Conservation (phyloP, 2,329 filamentous ascomycete species). For the Epichloe hybrida region DNA sequence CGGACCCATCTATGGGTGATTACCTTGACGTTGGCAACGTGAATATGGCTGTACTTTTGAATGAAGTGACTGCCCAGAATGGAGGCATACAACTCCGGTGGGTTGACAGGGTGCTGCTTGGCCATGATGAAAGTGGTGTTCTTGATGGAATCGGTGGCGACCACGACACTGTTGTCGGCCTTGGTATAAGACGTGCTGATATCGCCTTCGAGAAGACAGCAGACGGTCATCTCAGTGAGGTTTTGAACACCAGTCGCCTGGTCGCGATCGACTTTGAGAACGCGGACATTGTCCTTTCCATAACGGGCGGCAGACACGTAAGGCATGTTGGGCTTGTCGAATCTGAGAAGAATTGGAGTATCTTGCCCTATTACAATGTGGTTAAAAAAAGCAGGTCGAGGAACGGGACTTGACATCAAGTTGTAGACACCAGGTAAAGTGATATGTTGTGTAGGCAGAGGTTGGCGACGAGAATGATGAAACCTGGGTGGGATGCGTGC, state of each 20-base stretch:
- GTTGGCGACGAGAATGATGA: no score
- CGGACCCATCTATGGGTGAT: constrained; percentile 84
- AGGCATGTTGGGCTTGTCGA: constrained; percentile 29
- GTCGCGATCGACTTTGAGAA: constrained; percentile 87
- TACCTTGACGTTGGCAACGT: constrained; percentile 67
- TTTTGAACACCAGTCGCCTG: constrained; percentile 64
- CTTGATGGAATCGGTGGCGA: constrained; percentile 96
- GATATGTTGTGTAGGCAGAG: no score
- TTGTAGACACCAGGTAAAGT: no score
- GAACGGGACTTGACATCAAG: no score
- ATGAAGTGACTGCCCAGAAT: constrained; percentile 82
- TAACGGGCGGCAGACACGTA: constrained; percentile 54
- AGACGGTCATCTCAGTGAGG: constrained; percentile 90
- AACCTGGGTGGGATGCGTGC: no score
- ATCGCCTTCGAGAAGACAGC: constrained; percentile 81
- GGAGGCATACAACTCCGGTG: constrained; percentile 82
- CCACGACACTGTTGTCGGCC: constrained; percentile 88
- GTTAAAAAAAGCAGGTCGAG: no score
- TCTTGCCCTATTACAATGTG: not conserved
- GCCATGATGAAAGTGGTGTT: constrained; percentile 93
- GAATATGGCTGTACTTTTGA: constrained; percentile 77
- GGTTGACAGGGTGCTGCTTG: constrained; percentile 83
- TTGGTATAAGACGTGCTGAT: constrained; percentile 83
- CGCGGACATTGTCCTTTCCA: constrained; percentile 95
- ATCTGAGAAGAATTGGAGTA: not conserved